Evolutionary conservation across 2,329 filamentous ascomycete species (phyloP), one percentile per base, ranked within the genome.

Genomic region (Verticillium albo-atrum): DNA sequence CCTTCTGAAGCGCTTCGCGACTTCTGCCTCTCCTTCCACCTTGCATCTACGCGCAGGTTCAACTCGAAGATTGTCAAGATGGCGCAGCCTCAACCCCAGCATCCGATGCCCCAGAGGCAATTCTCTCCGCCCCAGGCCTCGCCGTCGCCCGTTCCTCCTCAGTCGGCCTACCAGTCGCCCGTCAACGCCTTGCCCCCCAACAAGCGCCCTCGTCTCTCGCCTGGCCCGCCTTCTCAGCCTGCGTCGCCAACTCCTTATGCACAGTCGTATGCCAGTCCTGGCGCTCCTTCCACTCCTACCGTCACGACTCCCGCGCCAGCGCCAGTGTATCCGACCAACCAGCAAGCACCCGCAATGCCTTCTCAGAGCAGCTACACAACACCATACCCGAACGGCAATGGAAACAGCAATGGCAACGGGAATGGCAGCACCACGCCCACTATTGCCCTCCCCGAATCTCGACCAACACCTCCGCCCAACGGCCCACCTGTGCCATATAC

Each of bases 201-300:
- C 61, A 94, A 95, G 77, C 84, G 90, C 71, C 88, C 83, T 71
- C 88, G 86, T 59, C 77, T 90, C 54, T 91, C 89, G 27, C 87
- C 89, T 56, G 87, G 87, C 60, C 83, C 87, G 34, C 76, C 81
- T n/a, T 87, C 89, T 28, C 87, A 88, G 65, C 87, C 88, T 60
- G 80, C 77, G 56, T 89, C 86, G 34, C 42, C 42, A 12, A 50
- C 42, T 3, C 85, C 86, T 0, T 87, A 86, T 68, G 72, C 77
- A 66, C 79, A 84, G 63, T 75, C 81, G 66, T 83, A 79, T 65
- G 73, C 74, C 7, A 81, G 79, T 59, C 82, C 82, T 23, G 72
- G 71, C 42, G 68, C 75, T 26, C 69, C 73, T 6, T 73, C 72
- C 3, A 79, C 78, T 28, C 75, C 77, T 23, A 67, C 72, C 3